Evolutionary conservation across 305 asterid genomes (phyloP), one percentile per base, ranked within the genome.

Genomic region (Lippia alba): DNA sequence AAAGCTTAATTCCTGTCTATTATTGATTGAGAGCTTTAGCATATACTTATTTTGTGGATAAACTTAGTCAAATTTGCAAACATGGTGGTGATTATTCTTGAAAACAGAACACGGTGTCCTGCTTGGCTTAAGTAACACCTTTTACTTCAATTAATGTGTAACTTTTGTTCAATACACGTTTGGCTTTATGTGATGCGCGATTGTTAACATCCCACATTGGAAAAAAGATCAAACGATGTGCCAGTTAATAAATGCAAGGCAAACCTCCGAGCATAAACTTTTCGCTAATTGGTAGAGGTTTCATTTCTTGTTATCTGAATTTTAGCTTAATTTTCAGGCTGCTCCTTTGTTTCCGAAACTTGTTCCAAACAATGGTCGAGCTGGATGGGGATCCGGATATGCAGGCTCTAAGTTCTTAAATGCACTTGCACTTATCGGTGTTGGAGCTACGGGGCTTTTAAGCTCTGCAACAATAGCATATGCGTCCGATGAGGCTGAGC

Each of bases 401-500:
- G 46, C 76, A 66, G 76, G 88, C 75, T 73, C 72, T 56, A 80
- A 82, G 64, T 78, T 89, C 33, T 70, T 82, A 48, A 82, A 81
- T 67, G 76, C 84, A 70, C 65, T 89, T 70, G 82, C 91, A 64
- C 82, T 83, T 67, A 53, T 85, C 65, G 93, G 96, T 67, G 91
- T 88, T 12, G 90, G 89, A 69, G 82, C 84, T 32, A 73, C 96
- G 2, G 96, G 96, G 72, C 75, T 89, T 73, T 70, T 85, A 33
- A 78, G 88, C 77, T 87, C 78, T 74, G 80, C 91, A 17, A 77
- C 93, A 45, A 61, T 87, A 54, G 84, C 89, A 11, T 80, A 70
- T 51, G 73, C 84, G 67, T 74, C 92, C 19, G 96, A 87, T 56
- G 96, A 83, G 79, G 96, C 96, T 14, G 96, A 89, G 74, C 91